Percentiles rank a stretch among this genome's conserved stretches.
Conservation (phyloP, 805 yeast species). For the Pichia cephalocereana region DNA sequence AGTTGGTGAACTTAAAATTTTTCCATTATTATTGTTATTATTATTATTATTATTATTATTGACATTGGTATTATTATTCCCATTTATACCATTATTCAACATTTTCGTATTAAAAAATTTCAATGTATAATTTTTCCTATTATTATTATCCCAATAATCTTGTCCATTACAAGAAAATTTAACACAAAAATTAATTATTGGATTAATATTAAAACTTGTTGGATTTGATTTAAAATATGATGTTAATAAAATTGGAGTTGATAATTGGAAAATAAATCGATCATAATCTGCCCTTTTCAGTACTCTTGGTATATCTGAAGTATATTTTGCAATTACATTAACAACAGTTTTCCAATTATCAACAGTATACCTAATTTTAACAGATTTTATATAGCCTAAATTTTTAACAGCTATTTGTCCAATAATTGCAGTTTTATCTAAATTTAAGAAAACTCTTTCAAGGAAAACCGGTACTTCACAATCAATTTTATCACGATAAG, state of each 20-base stretch:
- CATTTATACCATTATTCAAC: not conserved
- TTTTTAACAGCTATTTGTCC: slow-evolving; percentile 80
- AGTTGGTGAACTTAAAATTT: too few species aligned
- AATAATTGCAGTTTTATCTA: slow-evolving; percentile 46
- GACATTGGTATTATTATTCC: not conserved
- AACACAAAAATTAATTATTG: slow-evolving; percentile 40
- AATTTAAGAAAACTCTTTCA: slow-evolving; percentile 52
- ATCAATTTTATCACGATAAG: slow-evolving; percentile 36
- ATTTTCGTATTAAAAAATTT: slow-evolving; percentile 17
- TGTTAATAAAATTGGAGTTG: slow-evolving; percentile 33
- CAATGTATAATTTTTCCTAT: slow-evolving; percentile 47
- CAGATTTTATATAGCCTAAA: slow-evolving; percentile 55
- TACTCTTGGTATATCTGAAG: slow-evolving; percentile 43
- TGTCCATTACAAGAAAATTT: slow-evolving; percentile 38
- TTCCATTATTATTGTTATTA: too few species aligned
- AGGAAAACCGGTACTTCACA: slow-evolving; percentile 43
- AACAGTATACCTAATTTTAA: slow-evolving; percentile 63
- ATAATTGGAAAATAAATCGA: slow-evolving; percentile 59
- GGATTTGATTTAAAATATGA: slow-evolving; percentile 13
- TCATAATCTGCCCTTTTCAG: slow-evolving; percentile 50
- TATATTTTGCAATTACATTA: slow-evolving; percentile 57
- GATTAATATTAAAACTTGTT: slow-evolving; percentile 7
- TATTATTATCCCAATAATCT: slow-evolving; percentile 77
- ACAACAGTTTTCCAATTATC: slow-evolving; percentile 72
- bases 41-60: not conserved